Evolutionary conservation across 352 stramenopile species (phyloP).

Genomic region (Pythium monospermum): DNA sequence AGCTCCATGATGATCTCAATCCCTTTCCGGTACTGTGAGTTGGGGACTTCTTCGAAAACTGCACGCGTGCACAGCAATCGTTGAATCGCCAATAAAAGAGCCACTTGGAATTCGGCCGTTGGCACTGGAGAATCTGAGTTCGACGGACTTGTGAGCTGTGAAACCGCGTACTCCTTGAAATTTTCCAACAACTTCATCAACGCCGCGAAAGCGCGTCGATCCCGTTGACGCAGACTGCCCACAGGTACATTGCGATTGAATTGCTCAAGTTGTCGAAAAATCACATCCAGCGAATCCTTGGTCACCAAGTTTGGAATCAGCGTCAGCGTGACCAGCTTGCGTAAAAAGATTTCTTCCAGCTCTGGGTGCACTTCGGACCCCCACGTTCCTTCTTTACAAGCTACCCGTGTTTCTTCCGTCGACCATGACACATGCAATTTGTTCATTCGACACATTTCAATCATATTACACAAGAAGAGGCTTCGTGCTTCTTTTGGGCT

Average conservation of each 20-base stretch:
- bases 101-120: constrained; percentile 77
- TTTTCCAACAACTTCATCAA: constrained; percentile 84
- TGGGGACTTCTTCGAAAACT: constrained; percentile 83
- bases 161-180: constrained; percentile 81
- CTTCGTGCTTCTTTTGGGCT: constrained; percentile 74
- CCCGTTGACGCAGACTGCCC: constrained; percentile 59
- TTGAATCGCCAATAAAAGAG: constrained; percentile 73
- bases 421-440: constrained; percentile 85
- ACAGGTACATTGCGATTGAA: constrained; percentile 86
- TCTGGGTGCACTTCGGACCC: constrained; percentile 75
- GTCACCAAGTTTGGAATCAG: constrained; percentile 80
- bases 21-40: constrained; percentile 81
- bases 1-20: constrained; percentile 86
- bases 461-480: constrained; percentile 80
- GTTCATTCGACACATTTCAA: constrained; percentile 88
- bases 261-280: constrained; percentile 78
- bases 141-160: constrained; percentile 74
- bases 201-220: constrained; percentile 67
- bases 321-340: constrained; percentile 74
- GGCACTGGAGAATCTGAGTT: constrained; percentile 79
- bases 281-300: constrained; percentile 62
- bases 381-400: constrained; percentile 85
- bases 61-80: constrained; percentile 74
- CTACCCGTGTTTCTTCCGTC: constrained; percentile 80
- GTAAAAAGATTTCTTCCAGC: constrained; percentile 78